Percentiles rank a stretch among this genome's conserved stretches.
phyloP scores from a whole-genome alignment of 2,329 filamentous ascomycete species.

The Arachnomyces sp. region DNA sequence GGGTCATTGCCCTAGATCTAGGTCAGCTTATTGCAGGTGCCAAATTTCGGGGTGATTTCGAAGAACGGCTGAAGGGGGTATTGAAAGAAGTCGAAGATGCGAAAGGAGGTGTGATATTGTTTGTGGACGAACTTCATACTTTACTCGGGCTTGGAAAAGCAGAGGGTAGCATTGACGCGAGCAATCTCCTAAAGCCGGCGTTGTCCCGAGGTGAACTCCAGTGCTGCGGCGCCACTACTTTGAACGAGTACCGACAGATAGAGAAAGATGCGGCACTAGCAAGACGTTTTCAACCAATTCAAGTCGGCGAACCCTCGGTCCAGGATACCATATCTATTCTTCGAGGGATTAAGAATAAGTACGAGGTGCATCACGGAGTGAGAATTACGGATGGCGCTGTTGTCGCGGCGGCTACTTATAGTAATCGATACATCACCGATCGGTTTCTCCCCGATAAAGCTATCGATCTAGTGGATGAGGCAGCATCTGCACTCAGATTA shows the following conservation, averaged over 20 bases:
- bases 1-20: slow-evolving; percentile 78
- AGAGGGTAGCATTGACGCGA: slow-evolving; percentile 93
- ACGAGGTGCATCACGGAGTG: slow-evolving; percentile 95
- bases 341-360: slow-evolving; percentile 93
- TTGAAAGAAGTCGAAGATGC: slow-evolving; percentile 86
- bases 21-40: slow-evolving; percentile 91
- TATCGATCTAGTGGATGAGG: slow-evolving; percentile 94
- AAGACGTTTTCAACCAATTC: slow-evolving; percentile 85
- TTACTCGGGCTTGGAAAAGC: slow-evolving; percentile 88
- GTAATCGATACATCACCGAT: slow-evolving; percentile 94
- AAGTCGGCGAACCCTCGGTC: slow-evolving; percentile 85
- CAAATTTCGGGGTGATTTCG: slow-evolving; percentile 93
- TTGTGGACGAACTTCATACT: slow-evolving; percentile 91
- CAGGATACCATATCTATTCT: slow-evolving; percentile 92
- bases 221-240: slow-evolving; percentile 88
- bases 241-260: slow-evolving; percentile 86
- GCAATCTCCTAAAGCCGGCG: slow-evolving; percentile 87
- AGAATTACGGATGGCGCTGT: slow-evolving; percentile 87
- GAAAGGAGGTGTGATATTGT: slow-evolving; percentile 82
- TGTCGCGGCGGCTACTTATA: slow-evolving; percentile 84
- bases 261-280: slow-evolving; percentile 95
- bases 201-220: slow-evolving; percentile 89
- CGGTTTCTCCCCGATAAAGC: slow-evolving; percentile 95
- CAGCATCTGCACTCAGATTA: slow-evolving; percentile 77
- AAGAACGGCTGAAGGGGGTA: slow-evolving; percentile 85